phyloP scores from a whole-genome alignment of 768 basidiomycete species.

The Pleurotus cornucopiae region DNA sequence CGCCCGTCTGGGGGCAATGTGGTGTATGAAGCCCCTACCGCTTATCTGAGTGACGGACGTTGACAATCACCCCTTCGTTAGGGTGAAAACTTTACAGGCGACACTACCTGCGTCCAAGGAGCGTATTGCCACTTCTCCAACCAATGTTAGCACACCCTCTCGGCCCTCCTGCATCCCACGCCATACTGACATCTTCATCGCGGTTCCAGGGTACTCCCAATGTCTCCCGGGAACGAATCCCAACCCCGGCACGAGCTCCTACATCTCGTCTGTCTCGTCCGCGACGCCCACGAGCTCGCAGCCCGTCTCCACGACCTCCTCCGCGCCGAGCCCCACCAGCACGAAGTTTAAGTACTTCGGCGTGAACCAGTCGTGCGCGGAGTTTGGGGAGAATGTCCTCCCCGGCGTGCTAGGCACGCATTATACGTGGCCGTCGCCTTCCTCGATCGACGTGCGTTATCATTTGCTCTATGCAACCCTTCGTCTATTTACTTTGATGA shows the following conservation, averaged over 20 bases:
- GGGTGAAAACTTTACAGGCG: neutral
- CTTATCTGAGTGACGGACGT: slow-evolving; percentile 26
- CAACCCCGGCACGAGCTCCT: no score
- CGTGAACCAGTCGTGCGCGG: slow-evolving; percentile 59
- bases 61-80: slow-evolving; percentile 13
- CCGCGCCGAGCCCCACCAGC: slow-evolving; percentile 19
- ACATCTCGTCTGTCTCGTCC: no score
- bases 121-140: neutral
- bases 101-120: neutral
- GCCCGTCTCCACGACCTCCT: no score
- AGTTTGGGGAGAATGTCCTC: slow-evolving; percentile 48
- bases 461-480: neutral
- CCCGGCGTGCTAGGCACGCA: slow-evolving; percentile 40
- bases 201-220: neutral
- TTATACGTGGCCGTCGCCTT: slow-evolving; percentile 47
- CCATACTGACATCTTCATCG: neutral
- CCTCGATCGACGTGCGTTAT: slow-evolving; percentile 28
- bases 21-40: slow-evolving; percentile 18
- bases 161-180: neutral
- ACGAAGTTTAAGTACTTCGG: slow-evolving; percentile 63
- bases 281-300: no score
- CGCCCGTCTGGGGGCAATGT: slow-evolving; percentile 25
- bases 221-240: slow-evolving; percentile 10
- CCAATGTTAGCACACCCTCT: neutral
- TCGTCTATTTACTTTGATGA: no score